Conservation (phyloP, 202 grass and related monocot species). For the Zoysia matrella region DNA sequence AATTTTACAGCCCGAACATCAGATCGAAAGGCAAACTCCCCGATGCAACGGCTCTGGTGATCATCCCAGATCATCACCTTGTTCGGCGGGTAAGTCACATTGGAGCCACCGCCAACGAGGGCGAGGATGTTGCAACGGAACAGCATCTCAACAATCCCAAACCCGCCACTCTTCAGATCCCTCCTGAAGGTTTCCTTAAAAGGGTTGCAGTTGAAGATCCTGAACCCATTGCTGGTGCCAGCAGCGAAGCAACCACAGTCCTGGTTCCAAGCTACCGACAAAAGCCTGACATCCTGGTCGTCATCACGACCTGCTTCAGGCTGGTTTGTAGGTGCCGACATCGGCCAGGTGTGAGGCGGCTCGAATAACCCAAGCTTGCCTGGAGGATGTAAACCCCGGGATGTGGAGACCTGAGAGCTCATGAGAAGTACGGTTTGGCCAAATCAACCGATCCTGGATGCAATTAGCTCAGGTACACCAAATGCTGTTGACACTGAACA, state of each 20-base stretch:
- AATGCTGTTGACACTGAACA: too few species aligned
- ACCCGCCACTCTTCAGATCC: constrained; percentile 82
- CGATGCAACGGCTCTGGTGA: constrained; percentile 81
- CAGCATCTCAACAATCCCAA: constrained; percentile 85
- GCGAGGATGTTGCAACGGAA: constrained; percentile 92
- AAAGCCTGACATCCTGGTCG: constrained; percentile 62
- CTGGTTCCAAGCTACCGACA: constrained; percentile 89
- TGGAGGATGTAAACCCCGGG: constrained; percentile 41
- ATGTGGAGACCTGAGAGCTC: constrained; percentile 74
- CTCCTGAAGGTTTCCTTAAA: constrained; percentile 95
- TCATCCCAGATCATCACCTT: too few species aligned
- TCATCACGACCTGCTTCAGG: constrained; percentile 39
- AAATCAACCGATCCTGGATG: background rate
- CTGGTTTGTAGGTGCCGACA: constrained; percentile 45
- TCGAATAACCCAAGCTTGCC: constrained; percentile 61
- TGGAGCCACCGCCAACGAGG: constrained; percentile 75
- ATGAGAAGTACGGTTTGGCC: constrained; percentile 13
- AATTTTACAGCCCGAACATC: constrained; percentile 70
- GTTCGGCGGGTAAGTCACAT: constrained; percentile 72
- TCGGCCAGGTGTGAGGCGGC: constrained; percentile 45
- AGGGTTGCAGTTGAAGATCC: constrained; percentile 79
- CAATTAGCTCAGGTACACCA: background rate
- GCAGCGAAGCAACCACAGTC: constrained; percentile 80
- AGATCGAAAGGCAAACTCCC: constrained; percentile 82
- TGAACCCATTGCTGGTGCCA: constrained; percentile 86